Percentiles rank a stretch among this genome's conserved stretches.
These are phyloP conservation scores for Paralagenidium karlingii DNA, from an alignment of 352 stramenopile species.

Conservation along the genomic window DNA sequence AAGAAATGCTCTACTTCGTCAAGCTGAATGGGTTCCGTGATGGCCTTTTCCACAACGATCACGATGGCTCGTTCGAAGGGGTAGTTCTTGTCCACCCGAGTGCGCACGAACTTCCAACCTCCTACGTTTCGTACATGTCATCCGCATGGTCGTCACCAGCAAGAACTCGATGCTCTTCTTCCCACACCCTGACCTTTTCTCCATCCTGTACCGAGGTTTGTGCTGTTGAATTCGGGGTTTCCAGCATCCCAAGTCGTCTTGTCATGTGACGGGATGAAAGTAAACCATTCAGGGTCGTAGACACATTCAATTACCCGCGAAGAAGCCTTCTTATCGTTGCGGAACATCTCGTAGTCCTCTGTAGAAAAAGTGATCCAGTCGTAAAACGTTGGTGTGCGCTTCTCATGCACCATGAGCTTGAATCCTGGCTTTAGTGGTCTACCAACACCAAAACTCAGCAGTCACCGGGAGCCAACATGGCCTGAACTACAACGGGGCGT, in stretches of 20 bases:
- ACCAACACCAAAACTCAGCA: constrained; percentile 11
- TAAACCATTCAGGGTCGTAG: constrained; percentile 70
- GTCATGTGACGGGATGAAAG: constrained; percentile 74
- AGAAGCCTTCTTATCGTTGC: constrained; percentile 70
- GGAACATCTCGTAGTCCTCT: constrained; percentile 72
- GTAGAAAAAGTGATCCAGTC: constrained; percentile 76
- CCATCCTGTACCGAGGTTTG: constrained; percentile 54
- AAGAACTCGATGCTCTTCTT: background rate
- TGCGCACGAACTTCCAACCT: constrained; percentile 64
- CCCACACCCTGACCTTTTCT: constrained; percentile 43
- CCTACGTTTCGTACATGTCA: constrained; percentile 11
- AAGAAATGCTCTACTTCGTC: constrained; percentile 78
- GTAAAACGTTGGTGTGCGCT: constrained; percentile 72
- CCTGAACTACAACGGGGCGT: no score
- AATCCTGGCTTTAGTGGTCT: constrained; percentile 66
- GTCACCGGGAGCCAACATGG: background rate
- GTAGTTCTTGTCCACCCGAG: constrained; percentile 44
- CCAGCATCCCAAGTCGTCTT: constrained; percentile 67
- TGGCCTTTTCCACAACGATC: constrained; percentile 48
- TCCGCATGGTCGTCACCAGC: background rate
- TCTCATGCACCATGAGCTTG: constrained; percentile 78
- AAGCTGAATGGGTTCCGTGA: constrained; percentile 60
- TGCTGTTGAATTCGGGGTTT: constrained; percentile 46
- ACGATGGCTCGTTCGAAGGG: constrained; percentile 50
- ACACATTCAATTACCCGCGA: constrained; percentile 75